These are phyloP conservation scores for Entomortierella lignicola DNA, from an alignment of 192 early-diverging fungal genomes.

Conservation along the genomic window DNA sequence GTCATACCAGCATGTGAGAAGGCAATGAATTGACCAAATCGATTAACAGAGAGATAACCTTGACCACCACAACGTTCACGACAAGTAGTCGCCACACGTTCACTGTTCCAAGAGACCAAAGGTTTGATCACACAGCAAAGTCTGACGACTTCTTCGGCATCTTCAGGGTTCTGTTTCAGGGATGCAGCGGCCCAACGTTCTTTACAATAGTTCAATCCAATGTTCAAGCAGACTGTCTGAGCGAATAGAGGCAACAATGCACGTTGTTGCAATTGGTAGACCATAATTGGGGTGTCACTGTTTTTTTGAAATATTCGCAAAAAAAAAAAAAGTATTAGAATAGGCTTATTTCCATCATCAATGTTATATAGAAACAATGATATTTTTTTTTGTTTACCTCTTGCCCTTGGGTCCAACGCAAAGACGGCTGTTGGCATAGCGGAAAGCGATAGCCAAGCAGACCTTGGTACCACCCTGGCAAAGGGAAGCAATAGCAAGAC, in stretches of 20 bases:
- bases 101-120: conserved; percentile 78
- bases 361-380: background rate
- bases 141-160: conserved; percentile 72
- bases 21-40: conserved; percentile 73
- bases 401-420: conserved; percentile 83
- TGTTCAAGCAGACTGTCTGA: conserved; percentile 73
- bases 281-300: conserved; percentile 77
- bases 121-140: conserved; percentile 86
- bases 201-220: conserved; percentile 86
- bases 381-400: conserved; percentile 36
- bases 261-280: conserved; percentile 82
- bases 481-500: conserved; percentile 76
- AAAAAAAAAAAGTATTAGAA: background rate
- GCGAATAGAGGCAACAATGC: conserved; percentile 77
- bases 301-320: background rate
- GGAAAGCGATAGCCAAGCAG: conserved; percentile 73
- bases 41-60: conserved; percentile 76
- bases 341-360: no score
- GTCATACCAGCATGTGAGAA: conserved; percentile 84
- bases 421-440: conserved; percentile 74
- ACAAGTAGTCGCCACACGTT: conserved; percentile 72
- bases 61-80: conserved; percentile 83
- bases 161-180: conserved; percentile 52
- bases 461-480: conserved; percentile 76
- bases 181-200: conserved; percentile 63